A percentile compares a stretch with the other conserved stretches of the same genome.
Conservation (phyloP, 805 yeast species). For the Ogataea kodamae region DNA sequence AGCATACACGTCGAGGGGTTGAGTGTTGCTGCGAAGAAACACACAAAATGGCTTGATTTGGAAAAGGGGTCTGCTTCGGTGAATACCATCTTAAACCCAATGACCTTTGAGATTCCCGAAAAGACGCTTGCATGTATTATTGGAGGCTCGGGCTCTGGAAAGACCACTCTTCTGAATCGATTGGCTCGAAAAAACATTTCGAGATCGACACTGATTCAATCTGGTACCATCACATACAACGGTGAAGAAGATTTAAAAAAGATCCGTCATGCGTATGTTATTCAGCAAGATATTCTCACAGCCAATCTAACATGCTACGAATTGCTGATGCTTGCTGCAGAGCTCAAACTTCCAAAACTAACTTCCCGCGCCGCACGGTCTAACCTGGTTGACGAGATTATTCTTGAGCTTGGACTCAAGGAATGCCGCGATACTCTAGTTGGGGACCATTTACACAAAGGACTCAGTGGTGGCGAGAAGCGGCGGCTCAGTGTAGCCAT, state of each 20-base stretch:
- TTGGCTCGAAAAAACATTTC: slow-evolving; percentile 46
- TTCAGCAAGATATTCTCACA: slow-evolving; percentile 70
- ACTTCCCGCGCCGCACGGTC: slow-evolving; percentile 42
- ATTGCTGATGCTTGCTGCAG: slow-evolving; percentile 67
- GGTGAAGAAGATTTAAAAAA: slow-evolving; percentile 26
- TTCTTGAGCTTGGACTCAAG: slow-evolving; percentile 61
- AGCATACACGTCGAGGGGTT: slow-evolving; percentile 26
- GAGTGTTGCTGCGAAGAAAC: slow-evolving; percentile 14
- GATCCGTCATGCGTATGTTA: slow-evolving; percentile 56
- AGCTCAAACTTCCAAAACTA: slow-evolving; percentile 54
- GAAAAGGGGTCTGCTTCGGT: slow-evolving; percentile 22
- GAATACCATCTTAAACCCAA: slow-evolving; percentile 42
- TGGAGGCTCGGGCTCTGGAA: slow-evolving; percentile 88
- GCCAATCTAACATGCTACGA: slow-evolving; percentile 74
- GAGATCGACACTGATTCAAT: slow-evolving; percentile 30
- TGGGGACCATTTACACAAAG: slow-evolving; percentile 50
- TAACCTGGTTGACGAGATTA: slow-evolving; percentile 53
- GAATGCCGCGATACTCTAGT: slow-evolving; percentile 61
- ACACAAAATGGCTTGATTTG: not conserved
- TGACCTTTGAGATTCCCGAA: slow-evolving; percentile 56
- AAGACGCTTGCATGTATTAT: slow-evolving; percentile 73
- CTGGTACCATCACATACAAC: slow-evolving; percentile 46
- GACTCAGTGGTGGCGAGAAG: slow-evolving; percentile 83
- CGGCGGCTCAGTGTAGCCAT: slow-evolving; percentile 74
- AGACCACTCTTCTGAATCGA: slow-evolving; percentile 72